Conservation (phyloP, 306 rosid species). For the Cyclanthera cordifolia region DNA sequence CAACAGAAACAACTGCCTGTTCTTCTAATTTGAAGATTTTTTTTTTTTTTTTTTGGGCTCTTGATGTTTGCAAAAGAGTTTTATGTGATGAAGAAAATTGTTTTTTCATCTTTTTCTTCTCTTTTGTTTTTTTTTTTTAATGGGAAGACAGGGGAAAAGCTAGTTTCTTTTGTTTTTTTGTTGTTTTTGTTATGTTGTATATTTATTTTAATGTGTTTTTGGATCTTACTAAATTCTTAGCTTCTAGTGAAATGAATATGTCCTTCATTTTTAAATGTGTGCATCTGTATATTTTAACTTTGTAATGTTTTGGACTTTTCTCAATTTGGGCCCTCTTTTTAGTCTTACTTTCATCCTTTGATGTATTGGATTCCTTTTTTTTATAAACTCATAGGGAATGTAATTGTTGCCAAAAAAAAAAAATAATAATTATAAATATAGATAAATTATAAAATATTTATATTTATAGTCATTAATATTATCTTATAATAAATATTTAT, state of each 20-base stretch:
- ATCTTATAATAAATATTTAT: too few relatives aligned
- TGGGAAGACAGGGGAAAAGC: slow-evolving; percentile 16
- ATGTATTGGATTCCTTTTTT: background rate
- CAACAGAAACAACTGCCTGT: too few relatives aligned
- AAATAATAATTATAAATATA: too few relatives aligned
- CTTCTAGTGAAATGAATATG: background rate
- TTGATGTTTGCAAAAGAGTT: background rate
- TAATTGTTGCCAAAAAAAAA: too few relatives aligned
- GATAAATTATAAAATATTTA: too few relatives aligned
- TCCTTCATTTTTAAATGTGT: background rate
- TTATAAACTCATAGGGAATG: too few relatives aligned
- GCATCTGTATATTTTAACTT: too few relatives aligned
- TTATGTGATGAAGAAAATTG: background rate
- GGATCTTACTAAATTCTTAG: background rate
- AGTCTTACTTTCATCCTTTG: background rate
- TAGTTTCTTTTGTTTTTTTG: too few relatives aligned
- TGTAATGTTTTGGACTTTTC: background rate
- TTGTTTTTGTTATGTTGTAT: too few relatives aligned
- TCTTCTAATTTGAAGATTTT: too few relatives aligned
- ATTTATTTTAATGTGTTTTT: background rate
- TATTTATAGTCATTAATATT: too few relatives aligned
- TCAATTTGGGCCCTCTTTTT: background rate
- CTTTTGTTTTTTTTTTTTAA: background rate
- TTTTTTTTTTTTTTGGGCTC: background rate
- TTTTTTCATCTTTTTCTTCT: background rate